Conservation (phyloP, 768 basidiomycete species). For the Myochromella boudieri region DNA sequence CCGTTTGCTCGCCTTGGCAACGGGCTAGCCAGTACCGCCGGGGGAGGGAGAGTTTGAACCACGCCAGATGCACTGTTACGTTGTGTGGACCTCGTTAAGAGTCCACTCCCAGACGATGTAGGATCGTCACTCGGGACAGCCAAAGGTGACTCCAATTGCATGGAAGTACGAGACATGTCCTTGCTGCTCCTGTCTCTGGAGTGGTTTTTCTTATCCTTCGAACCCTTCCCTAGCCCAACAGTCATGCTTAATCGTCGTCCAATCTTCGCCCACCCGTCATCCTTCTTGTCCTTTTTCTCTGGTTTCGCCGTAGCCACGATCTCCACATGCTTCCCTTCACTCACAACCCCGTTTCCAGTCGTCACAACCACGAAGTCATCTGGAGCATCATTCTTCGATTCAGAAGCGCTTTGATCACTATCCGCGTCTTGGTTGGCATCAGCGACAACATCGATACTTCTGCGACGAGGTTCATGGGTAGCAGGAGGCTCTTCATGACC, state of each 20-base stretch:
- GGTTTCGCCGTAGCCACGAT: conserved; percentile 31
- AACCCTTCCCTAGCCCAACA: conserved; percentile 45
- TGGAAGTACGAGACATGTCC: conserved; percentile 1
- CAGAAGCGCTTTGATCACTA: conserved; percentile 9
- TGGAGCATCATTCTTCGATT: conserved; percentile 17
- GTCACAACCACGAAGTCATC: conserved; percentile 19
- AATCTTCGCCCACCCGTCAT: conserved; percentile 61
- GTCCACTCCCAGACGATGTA: conserved; percentile 5
- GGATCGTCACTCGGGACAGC: conserved; percentile 6
- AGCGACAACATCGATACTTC: conserved; percentile 43
- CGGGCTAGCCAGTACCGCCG: conserved; percentile 10
- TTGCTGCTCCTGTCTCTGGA: conserved; percentile 28
- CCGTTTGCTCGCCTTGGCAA: conserved; percentile 4
- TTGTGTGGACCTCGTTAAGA: conserved; percentile 1
- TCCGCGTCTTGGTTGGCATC: conserved; percentile 16
- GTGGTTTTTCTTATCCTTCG: conserved; percentile 33
- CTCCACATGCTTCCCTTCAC: conserved; percentile 36
- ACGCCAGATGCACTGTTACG: conserved; percentile 5
- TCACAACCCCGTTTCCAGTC: conserved; percentile 23
- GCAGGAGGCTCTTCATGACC: conserved; percentile 36
- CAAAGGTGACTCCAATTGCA: conserved; percentile 1
- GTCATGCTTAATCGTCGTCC: conserved; percentile 62
- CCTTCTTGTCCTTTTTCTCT: conserved; percentile 32
- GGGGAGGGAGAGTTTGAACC: not conserved
- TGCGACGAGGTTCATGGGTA: conserved; percentile 36